Percentiles rank a stretch among this genome's conserved stretches.
Evolutionary conservation across 768 basidiomycete genomes (phyloP).

Genomic region (Arthromyces matolae): DNA sequence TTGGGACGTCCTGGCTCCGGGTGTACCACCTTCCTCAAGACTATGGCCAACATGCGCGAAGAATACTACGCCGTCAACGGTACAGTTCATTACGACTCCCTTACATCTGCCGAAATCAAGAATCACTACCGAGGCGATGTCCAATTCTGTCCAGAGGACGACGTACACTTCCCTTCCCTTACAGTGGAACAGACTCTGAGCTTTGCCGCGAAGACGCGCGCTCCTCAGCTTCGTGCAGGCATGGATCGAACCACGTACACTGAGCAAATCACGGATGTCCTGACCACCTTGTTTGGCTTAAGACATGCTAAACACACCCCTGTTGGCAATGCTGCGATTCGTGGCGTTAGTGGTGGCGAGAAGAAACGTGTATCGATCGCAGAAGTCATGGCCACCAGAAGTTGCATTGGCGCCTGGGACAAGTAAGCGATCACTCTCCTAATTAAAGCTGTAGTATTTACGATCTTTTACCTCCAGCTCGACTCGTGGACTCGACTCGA

Average conservation of each 20-base stretch:
- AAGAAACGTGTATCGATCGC: too few species aligned
- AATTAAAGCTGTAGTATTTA: too few species aligned
- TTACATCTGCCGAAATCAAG: slow-evolving; percentile 59
- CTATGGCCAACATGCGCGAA: slow-evolving; percentile 68
- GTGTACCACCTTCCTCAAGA: slow-evolving; percentile 81
- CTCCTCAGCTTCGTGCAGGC: slow-evolving; percentile 51
- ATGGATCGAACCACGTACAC: slow-evolving; percentile 40
- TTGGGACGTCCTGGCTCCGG: slow-evolving; percentile 86
- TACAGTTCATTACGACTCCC: slow-evolving; percentile 70
- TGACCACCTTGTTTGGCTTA: slow-evolving; percentile 74
- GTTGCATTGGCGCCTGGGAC: too few species aligned
- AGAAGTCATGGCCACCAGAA: too few species aligned
- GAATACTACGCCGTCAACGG: slow-evolving; percentile 72
- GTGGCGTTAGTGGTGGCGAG: too few species aligned
- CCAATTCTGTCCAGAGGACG: slow-evolving; percentile 79
- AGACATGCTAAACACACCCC: slow-evolving; percentile 62
- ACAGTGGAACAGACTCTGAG: slow-evolving; percentile 72
- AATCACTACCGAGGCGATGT: slow-evolving; percentile 75
- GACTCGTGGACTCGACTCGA: too few species aligned
- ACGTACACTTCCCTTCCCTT: slow-evolving; percentile 80
- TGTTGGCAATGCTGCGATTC: slow-evolving; percentile 62
- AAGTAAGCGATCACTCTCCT: too few species aligned
- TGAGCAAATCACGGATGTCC: slow-evolving; percentile 46
- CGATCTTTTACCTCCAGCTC: too few species aligned
- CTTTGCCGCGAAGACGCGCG: slow-evolving; percentile 65